Conservation (phyloP, 2,329 filamentous ascomycete genomes). For the Neonectria coccinea region DNA sequence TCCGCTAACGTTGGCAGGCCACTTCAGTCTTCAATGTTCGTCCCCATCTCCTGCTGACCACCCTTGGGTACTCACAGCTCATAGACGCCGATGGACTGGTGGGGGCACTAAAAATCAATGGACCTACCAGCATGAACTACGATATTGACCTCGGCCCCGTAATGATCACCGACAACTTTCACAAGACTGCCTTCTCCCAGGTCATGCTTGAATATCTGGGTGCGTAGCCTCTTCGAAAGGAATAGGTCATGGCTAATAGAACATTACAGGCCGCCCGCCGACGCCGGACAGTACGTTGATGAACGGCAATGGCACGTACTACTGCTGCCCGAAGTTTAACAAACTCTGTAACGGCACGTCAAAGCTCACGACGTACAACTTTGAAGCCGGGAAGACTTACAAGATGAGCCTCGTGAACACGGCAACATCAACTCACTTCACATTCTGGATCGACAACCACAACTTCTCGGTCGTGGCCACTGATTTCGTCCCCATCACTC, state of each 20-base stretch:
- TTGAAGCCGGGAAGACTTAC: no score
- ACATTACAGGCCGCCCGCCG: constrained; percentile 2
- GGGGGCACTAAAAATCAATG: constrained; percentile 16
- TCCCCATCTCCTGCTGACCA: background rate
- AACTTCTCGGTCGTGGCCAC: no score
- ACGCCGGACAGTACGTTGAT: constrained; percentile 1
- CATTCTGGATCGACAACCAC: no score
- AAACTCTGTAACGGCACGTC: no score
- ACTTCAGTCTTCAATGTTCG: constrained; percentile 17
- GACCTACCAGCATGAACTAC: constrained; percentile 19
- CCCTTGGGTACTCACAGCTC: background rate
- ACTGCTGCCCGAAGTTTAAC: no score
- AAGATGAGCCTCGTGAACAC: no score
- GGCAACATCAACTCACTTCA: no score
- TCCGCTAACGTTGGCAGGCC: constrained; percentile 41
- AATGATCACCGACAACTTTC: background rate
- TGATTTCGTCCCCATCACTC: no score
- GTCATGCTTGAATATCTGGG: constrained; percentile 3
- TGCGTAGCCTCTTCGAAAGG: background rate
- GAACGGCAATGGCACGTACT: no score
- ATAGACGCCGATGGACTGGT: constrained; percentile 42
- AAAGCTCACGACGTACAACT: no score
- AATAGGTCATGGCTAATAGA: background rate
- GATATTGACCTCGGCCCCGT: constrained; percentile 14
- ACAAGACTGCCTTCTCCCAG: constrained; percentile 10